Base-by-base conservation (phyloP, 495 filamentous ascomycete species). In the Annulohypoxylon nitens region DNA sequence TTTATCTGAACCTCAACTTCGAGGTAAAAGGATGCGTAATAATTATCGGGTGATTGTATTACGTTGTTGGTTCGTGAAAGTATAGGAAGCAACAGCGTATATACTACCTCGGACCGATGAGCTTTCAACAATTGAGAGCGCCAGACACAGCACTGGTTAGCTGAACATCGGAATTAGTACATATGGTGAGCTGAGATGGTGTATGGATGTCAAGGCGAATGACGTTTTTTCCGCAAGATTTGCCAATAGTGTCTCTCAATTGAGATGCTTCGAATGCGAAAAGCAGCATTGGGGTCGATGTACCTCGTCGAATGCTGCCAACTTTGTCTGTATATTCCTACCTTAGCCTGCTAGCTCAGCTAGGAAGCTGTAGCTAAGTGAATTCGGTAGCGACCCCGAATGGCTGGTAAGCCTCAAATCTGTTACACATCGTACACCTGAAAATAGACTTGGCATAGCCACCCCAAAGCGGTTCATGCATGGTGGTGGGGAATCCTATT, bases 391-490 rank as follows among this genome's bases (percentile, higher is more conserved):
- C 47, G 51, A 23, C 47, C 37, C 59, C 61, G 61, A 65, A 45
- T 69, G 61, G 65, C 54, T 57, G 51, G 51, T 67, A 3, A 65
- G 70, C 71, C 60, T 69, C 41, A 58, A 54, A 67, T 59, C 26
- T 73, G 59, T 64, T 58, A 64, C 57, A 45, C 37, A 30, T 30
- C 30, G 30, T 58, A 64, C 20, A 51, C 48, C 64, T 73, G 63
- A 67, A 59, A 67, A 63, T 73, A 68, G 64, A 71, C 26, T 57
- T 58, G 33, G 61, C 66, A 69, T 62, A 34, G 71, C 71, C 71
- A 66, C 61, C 66, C 61, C 23, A 45, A 12, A 26, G 23, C 11
- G 12, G 37, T 37, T 43, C 45, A 58, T 67, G 55, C 55, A 53
- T 30, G 12, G 34, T 58, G 36, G 36, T 43, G 33, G 61, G 39